phyloP scores from a whole-genome alignment of 2,329 filamentous ascomycete species.

The Myriosclerotinia scirpicola region DNA sequence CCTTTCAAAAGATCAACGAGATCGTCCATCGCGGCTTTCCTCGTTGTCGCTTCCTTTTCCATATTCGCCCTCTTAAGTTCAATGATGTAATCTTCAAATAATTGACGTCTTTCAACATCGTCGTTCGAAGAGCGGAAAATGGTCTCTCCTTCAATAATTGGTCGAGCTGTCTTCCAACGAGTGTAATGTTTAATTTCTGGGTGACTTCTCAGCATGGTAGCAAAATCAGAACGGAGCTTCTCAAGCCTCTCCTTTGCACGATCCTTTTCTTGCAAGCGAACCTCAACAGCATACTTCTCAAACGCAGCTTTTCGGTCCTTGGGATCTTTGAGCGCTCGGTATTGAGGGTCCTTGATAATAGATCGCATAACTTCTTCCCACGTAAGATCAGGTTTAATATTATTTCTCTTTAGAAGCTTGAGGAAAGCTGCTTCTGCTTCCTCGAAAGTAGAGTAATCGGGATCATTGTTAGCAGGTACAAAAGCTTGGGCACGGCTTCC shows the following conservation, averaged over 20 bases:
- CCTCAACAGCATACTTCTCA: slow-evolving; percentile 90
- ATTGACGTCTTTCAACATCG: slow-evolving; percentile 80
- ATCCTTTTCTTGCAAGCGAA: slow-evolving; percentile 90
- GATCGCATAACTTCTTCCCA: slow-evolving; percentile 88
- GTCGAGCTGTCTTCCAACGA: slow-evolving; percentile 92
- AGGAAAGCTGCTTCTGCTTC: slow-evolving; percentile 92
- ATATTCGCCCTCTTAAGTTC: slow-evolving; percentile 79
- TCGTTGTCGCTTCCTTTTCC: slow-evolving; percentile 69
- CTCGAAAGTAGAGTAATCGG: slow-evolving; percentile 75
- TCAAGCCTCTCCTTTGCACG: slow-evolving; percentile 88
- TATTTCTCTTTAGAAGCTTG: slow-evolving; percentile 81
- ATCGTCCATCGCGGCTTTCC: slow-evolving; percentile 81
- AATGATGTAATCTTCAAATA: slow-evolving; percentile 91
- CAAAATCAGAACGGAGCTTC: slow-evolving; percentile 91
- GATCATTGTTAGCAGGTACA: slow-evolving; percentile 65
- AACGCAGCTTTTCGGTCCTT: slow-evolving; percentile 88
- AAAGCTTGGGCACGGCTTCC: slow-evolving; percentile 55
- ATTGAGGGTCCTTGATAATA: slow-evolving; percentile 87
- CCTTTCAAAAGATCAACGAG: slow-evolving; percentile 75
- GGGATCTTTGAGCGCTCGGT: slow-evolving; percentile 88
- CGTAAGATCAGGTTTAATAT: slow-evolving; percentile 86
- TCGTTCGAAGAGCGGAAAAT: slow-evolving; percentile 90
- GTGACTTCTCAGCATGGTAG: slow-evolving; percentile 92
- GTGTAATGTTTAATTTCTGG: slow-evolving; percentile 97
- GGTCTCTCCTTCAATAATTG: slow-evolving; percentile 91